Base-by-base conservation (phyloP, 1,284 basidiomycete species). In the Naganishia sp. region DNA sequence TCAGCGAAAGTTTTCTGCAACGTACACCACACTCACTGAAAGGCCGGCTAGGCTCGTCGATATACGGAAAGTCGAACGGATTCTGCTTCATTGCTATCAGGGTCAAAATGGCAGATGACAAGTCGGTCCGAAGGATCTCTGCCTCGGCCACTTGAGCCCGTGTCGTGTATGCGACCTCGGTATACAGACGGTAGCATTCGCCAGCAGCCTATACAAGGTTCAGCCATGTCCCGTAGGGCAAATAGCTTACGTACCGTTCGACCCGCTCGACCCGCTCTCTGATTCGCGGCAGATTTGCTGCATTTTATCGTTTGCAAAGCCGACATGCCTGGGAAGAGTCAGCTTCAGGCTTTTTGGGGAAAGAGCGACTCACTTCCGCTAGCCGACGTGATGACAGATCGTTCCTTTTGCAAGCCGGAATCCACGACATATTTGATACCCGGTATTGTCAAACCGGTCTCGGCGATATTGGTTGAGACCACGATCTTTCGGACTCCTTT, bases 381-480 rank as follows among this genome's bases (percentile, higher is more conserved):
- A 3, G 88, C 66, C 11, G 87, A 2, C 83, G 82, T 64, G 87
- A 81, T 72, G 83, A 82, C 49, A 87, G 85, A 79, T 47, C 96
- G 96, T 79, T 98, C 94, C 79, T 99, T 99, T 73, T 90, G 92
- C 78, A 94, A 89, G 0, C 94, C 94, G 0, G 90, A 89, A 78
- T 99, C 95, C 55, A 99, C 89, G 7, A 99, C 95, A 76, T 92
- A 98, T 67, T 87, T 89, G 63, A 99, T 89, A 1, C 94, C 94
- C 5, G 94, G 93, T 73, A 99, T 96, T 4, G 95, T 99, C 77
- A 99, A 91, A 25, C 90, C 93, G 0, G 96, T 99, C 79, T 99
- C 95, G n/a, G 95, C 94, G 61, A 97, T 93, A 78, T 96, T 97
- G 17, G 94, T 97, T 0, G 93, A 89, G 32, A 99, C 83, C 66